Base-by-base conservation (phyloP, 352 stramenopile genomes). In the Globisporangium radiosum region DNA sequence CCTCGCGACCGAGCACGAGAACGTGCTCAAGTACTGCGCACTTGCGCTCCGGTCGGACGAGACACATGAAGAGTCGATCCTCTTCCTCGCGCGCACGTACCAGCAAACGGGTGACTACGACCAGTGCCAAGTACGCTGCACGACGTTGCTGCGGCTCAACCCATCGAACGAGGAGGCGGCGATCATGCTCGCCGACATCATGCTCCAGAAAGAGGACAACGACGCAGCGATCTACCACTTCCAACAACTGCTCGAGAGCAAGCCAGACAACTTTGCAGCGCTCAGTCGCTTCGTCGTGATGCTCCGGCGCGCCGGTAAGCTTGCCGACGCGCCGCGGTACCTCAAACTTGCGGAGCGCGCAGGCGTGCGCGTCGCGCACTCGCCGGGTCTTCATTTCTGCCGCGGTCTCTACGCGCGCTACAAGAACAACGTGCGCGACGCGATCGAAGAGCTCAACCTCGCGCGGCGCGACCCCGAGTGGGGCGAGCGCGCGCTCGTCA, bases 381-480 rank as follows among this genome's bases (percentile, higher is more conserved):
- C 94, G 15, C 68, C 92, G 0, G 94, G 93, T 0, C 69, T 97
- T 47, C 74, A 93, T 50, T 98, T 90, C 60, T 98, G 93, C 75
- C 92, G 92, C 39, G 94, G 94, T 0, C 64, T 98, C 1, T 96
- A 93, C 60, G 69, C 83, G 4, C 80, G 88, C 7, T 97, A 92
- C 70, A 87, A 83, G 33, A 98, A 98, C 76, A 87, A 92, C 44
- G 74, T 97, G 39, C 71, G 85, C 36, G 87, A 97, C 37, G 93
- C 94, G 15, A 95, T 98, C 48, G 75, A 90, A 15, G 75, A 81
- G 36, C 94, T 98, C 61, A 98, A 98, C 57, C 71, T 95, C 8
- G 88, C 86, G 8, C 69, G 94, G 7, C 75, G 80, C 40, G 88
- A 98, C 60, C 76, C 84, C 9, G 85, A 95, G 60, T 98, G 88